Conservation (phyloP, 305 asterid genomes). For the Solanum hybrid region DNA sequence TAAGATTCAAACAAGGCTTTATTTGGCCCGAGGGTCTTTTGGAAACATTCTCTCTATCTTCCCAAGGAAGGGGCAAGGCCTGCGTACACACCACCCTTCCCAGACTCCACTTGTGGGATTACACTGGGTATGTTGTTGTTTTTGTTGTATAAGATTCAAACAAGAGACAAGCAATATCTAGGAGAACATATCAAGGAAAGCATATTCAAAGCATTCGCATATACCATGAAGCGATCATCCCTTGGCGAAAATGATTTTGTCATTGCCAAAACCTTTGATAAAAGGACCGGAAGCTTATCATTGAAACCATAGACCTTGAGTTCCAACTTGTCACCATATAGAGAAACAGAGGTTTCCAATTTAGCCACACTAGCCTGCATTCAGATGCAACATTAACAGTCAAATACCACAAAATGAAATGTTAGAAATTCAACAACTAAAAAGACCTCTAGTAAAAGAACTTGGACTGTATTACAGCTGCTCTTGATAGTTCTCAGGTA, state of each 20-base stretch:
- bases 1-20: neutral
- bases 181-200: neutral
- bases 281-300: constrained; percentile 87
- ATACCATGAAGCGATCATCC: constrained; percentile 90
- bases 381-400: neutral
- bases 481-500: neutral
- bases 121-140: neutral
- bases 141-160: neutral
- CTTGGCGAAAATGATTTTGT: constrained; percentile 71
- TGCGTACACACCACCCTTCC: neutral
- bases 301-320: constrained; percentile 91
- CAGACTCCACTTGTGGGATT: neutral
- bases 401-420: neutral
- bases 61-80: neutral
- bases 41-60: neutral
- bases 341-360: constrained; percentile 78
- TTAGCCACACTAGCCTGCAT: constrained; percentile 94
- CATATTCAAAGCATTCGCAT: constrained; percentile 1
- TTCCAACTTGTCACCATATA: constrained; percentile 87
- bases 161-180: neutral
- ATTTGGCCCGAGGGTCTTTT: neutral
- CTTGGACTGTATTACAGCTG: neutral
- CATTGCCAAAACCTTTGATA: constrained; percentile 62
- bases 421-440: constrained; percentile 14
- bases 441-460: constrained; percentile 9